Evolutionary conservation across 352 stramenopile species (phyloP), one percentile per base, ranked within the genome.

Genomic region (Saprolegnia diclina): DNA sequence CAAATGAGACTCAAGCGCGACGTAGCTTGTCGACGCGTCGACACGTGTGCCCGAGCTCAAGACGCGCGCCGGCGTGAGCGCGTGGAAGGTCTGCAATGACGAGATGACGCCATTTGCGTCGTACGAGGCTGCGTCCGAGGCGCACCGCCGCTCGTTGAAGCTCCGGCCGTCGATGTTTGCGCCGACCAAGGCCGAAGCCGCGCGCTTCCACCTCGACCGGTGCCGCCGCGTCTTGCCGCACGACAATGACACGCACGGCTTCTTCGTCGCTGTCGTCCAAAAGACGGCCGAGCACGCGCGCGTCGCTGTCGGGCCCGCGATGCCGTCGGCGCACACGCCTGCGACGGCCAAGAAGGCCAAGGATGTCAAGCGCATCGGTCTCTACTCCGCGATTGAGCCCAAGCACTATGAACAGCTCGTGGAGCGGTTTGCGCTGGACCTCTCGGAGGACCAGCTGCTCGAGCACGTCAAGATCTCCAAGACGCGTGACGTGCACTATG

Each of bases 201-300:
- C 70, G 46, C 65, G 64, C 24, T 77, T 96, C 63, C 78, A 92
- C 40, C 72, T 99, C 21, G 80, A 98, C 40, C 80, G 87, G 6
- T 99, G 97, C 76, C 81, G 97, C 62, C 90, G 97, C 3, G 69
- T 99, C 26, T 79, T 99, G 16, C 97, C 97, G 21, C 97, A 99
- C 67, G 92, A 99, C 67, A 95, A 99, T 65, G 90, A 99, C 75
- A 98, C 96, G 0, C 96, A 97, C 57, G 97, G 96, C 0, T 97
- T 99, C 67, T 99, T 99, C 74, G 71, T 99, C n/a, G 91, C 91
- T 18, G 80, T 99, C 14, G 85, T 99, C 32, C 40, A 77, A 44
- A 96, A 96, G 67, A 91, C 90, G 65, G 71, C 73, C 63, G 76
- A 75, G 21, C 13, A 63, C 4, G 45, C 29, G 0, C 54, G 72